Percentiles rank a stretch among this genome's conserved stretches.
Conservation (phyloP, 805 yeast genomes). For the Saccharomycopsis sp. region DNA sequence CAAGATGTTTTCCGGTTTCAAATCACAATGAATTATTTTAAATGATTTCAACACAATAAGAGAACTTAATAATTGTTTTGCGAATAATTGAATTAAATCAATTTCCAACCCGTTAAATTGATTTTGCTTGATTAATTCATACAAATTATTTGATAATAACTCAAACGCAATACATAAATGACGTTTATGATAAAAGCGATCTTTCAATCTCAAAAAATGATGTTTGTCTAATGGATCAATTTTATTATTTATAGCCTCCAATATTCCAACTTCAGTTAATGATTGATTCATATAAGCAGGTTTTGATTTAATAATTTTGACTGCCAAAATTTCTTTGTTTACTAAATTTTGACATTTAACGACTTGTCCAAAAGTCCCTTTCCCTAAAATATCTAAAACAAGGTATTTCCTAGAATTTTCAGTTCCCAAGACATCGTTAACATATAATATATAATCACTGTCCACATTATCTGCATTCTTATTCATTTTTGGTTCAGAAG, state of each 20-base stretch:
- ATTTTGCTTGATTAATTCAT: constrained; percentile 87
- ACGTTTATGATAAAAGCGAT: constrained; percentile 85
- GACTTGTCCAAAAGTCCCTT: constrained; percentile 98
- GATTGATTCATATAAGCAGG: constrained; percentile 90
- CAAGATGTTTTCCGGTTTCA: constrained; percentile 92
- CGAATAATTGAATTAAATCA: constrained; percentile 67
- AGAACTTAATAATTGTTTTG: constrained; percentile 77
- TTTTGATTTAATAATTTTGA: constrained; percentile 87
- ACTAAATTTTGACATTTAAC: constrained; percentile 58
- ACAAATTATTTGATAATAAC: constrained; percentile 76
- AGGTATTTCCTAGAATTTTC: constrained; percentile 81
- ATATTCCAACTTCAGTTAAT: constrained; percentile 77
- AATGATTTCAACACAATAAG: constrained; percentile 73
- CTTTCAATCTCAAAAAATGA: constrained; percentile 71
- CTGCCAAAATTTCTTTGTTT: constrained; percentile 86
- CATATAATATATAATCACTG: constrained; percentile 86
- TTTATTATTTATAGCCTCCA: constrained; percentile 71
- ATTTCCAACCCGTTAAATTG: constrained; percentile 86
- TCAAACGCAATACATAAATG: constrained; percentile 94
- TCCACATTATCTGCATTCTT: constrained; percentile 85
- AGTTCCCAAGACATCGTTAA: constrained; percentile 85
- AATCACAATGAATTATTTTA: constrained; percentile 88
- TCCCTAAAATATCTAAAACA: constrained; percentile 86
- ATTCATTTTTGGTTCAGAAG: constrained; percentile 73
- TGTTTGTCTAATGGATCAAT: constrained; percentile 66